Percentiles rank a stretch among this genome's conserved stretches.
These are phyloP conservation scores for Zopfochytrium polystomum DNA, from an alignment of 371 early-diverging fungal species.

Conservation along the genomic window DNA sequence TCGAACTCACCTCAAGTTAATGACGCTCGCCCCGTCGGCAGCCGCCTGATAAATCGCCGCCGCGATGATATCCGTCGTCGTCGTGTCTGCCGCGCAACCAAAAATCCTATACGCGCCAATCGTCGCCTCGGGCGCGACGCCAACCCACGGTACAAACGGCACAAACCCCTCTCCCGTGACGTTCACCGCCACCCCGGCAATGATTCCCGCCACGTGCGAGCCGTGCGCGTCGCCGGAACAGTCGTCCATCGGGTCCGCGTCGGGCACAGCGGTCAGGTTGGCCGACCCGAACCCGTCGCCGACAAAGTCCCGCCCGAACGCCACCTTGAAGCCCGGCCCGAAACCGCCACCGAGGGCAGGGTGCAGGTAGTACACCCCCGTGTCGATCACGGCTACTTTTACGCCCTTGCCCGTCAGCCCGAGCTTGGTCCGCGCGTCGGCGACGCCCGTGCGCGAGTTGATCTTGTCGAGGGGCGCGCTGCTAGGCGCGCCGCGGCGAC, in stretches of 20 bases:
- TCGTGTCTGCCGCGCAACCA: slow-evolving; percentile 62
- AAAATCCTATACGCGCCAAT: no score
- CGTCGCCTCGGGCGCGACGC: no score
- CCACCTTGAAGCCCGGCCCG: slow-evolving; percentile 59
- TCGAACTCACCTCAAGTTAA: slow-evolving; percentile 67
- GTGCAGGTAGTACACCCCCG: no score
- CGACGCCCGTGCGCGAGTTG: slow-evolving; percentile 9
- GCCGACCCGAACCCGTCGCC: slow-evolving; percentile 29
- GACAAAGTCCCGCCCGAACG: slow-evolving; percentile 57
- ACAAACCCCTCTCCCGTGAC: slow-evolving; percentile 11
- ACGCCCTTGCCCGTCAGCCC: slow-evolving; percentile 35
- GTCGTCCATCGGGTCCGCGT: slow-evolving; percentile 55
- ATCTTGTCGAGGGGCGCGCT: no score
- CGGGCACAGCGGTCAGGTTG: slow-evolving; percentile 30
- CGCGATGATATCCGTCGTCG: slow-evolving; percentile 63
- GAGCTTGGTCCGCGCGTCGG: slow-evolving; percentile 11
- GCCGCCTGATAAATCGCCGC: slow-evolving; percentile 48
- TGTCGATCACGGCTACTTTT: no score
- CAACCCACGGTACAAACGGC: slow-evolving; percentile 22
- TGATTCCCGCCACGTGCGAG: slow-evolving; percentile 61
- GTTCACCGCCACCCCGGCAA: slow-evolving; percentile 43
- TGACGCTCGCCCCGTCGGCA: slow-evolving; percentile 57
- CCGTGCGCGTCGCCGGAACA: slow-evolving; percentile 51
- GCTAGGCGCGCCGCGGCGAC: no score
- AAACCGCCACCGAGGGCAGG: slow-evolving; percentile 72